These are phyloP conservation scores for Lepiota brunneoincarnata DNA, from an alignment of 768 basidiomycete species.

Conservation along the genomic window DNA sequence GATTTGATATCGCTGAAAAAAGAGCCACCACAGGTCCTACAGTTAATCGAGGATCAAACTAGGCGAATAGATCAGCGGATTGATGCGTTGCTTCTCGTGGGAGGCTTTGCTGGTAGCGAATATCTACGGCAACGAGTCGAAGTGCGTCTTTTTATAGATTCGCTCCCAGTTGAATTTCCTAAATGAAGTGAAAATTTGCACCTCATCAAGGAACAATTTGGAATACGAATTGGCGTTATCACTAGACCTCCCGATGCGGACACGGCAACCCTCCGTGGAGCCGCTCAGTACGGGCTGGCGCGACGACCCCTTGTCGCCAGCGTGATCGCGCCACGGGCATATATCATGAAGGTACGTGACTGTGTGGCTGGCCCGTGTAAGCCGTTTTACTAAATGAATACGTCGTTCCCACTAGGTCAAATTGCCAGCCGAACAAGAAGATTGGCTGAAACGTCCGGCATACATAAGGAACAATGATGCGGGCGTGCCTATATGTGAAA, in stretches of 20 bases:
- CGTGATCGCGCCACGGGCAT: conserved; percentile 78
- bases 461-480: conserved; percentile 80
- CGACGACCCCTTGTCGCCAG: conserved; percentile 75
- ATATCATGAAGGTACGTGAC: conserved; percentile 74
- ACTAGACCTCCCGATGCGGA: conserved; percentile 85
- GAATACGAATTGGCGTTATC: conserved; percentile 65
- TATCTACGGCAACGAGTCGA: conserved; percentile 80
- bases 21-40: conserved; percentile 54
- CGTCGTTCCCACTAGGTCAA: conserved; percentile 58
- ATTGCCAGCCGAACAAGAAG: conserved; percentile 83
- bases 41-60: conserved; percentile 76
- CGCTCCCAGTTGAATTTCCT: background rate
- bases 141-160: conserved; percentile 36
- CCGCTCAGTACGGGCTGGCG: conserved; percentile 84
- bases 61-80: conserved; percentile 64
- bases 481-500: conserved; percentile 78
- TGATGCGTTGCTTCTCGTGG: conserved; percentile 85
- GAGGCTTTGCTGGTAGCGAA: conserved; percentile 85
- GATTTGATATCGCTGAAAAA: background rate
- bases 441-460: conserved; percentile 80
- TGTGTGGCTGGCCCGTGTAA: background rate
- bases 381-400: conserved; percentile 8
- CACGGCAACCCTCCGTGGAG: conserved; percentile 84
- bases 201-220: conserved; percentile 59
- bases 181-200: conserved; percentile 11